These are phyloP conservation scores for Drechslerella dactyloides DNA, from an alignment of 2,329 filamentous ascomycete genomes.

Conservation along the genomic window DNA sequence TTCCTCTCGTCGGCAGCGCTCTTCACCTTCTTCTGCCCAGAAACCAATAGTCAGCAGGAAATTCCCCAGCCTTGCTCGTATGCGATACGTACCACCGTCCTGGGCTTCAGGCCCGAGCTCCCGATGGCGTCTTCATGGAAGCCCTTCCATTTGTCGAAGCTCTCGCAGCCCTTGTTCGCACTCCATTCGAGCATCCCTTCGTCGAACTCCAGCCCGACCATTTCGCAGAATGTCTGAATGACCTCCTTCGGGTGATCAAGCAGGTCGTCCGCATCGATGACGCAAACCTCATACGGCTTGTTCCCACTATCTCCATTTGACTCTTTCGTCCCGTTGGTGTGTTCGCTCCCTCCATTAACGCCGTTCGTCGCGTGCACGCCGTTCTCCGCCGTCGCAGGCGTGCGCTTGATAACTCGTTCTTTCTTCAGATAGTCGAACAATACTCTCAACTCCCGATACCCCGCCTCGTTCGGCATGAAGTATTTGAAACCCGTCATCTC, in stretches of 20 bases:
- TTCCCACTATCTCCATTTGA: constrained; percentile 53
- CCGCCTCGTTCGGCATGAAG: constrained; percentile 86
- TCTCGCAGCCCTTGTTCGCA: constrained; percentile 71
- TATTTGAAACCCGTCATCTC: constrained; percentile 81
- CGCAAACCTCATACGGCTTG: constrained; percentile 71
- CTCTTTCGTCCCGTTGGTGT: constrained; percentile 23
- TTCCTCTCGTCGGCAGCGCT: constrained; percentile 71
- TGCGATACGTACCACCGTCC: constrained; percentile 63
- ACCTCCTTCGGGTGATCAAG: constrained; percentile 80
- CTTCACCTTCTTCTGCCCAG: constrained; percentile 62
- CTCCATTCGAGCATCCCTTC: constrained; percentile 85
- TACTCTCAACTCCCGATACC: constrained; percentile 84
- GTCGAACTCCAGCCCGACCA: constrained; percentile 76
- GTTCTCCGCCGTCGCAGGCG: constrained; percentile 56
- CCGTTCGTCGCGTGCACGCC: constrained; percentile 51
- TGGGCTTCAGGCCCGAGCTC: constrained; percentile 75
- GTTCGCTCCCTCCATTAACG: constrained; percentile 34
- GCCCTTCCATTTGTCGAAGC: constrained; percentile 95
- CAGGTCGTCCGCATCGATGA: constrained; percentile 92
- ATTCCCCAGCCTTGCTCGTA: too few relatives aligned
- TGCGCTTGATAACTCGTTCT: constrained; percentile 70
- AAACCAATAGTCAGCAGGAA: neutral
- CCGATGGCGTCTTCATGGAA: constrained; percentile 95
- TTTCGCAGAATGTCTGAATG: constrained; percentile 79
- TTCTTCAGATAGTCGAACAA: constrained; percentile 83